Percentiles rank a stretch among this genome's conserved stretches.
Evolutionary conservation across 75 land plant species (phyloP).

Genomic region (Selaginella moellendorffii): DNA sequence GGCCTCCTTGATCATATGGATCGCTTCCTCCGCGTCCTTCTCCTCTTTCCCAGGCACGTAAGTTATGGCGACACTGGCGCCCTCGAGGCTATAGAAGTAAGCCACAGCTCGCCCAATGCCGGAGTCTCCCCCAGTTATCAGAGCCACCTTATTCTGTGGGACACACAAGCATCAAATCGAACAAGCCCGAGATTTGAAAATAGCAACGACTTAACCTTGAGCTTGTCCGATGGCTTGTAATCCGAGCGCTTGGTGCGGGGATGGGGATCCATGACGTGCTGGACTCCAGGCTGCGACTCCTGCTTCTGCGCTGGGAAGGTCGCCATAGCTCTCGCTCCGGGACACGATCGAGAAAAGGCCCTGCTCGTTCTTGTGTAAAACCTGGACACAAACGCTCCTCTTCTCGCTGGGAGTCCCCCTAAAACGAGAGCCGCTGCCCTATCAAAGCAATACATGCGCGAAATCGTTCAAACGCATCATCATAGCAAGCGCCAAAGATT

Average conservation of each 20-base stretch:
- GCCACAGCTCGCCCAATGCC: slow-evolving; percentile 7
- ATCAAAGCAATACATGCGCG: too few relatives aligned
- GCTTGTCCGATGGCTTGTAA: slow-evolving; percentile 64
- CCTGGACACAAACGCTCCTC: too few relatives aligned
- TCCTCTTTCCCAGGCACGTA: slow-evolving; percentile 6
- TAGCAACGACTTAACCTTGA: slow-evolving; percentile 34
- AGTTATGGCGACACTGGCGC: slow-evolving; percentile 3
- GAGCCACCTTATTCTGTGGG: not conserved
- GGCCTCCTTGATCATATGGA: not conserved
- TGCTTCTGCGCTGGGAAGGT: slow-evolving; percentile 48
- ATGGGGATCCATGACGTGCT: slow-evolving; percentile 56
- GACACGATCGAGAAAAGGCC: not conserved
- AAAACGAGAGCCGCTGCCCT: too few relatives aligned
- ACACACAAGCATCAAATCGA: not conserved
- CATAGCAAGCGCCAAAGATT: too few relatives aligned
- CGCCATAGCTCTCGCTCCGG: not conserved
- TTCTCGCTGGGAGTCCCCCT: too few relatives aligned
- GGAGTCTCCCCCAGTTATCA: slow-evolving; percentile 8
- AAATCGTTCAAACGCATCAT: too few relatives aligned
- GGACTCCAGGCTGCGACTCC: slow-evolving; percentile 65
- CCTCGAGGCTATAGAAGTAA: not conserved
- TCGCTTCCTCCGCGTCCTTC: not conserved
- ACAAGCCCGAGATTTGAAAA: not conserved
- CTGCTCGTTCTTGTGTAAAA: too few relatives aligned
- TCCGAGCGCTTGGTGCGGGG: slow-evolving; percentile 28